Percentiles rank a stretch among this genome's conserved stretches.
Evolutionary conservation across 2,329 filamentous ascomycete genomes (phyloP).

Genomic region (Xylariaceae sp.): DNA sequence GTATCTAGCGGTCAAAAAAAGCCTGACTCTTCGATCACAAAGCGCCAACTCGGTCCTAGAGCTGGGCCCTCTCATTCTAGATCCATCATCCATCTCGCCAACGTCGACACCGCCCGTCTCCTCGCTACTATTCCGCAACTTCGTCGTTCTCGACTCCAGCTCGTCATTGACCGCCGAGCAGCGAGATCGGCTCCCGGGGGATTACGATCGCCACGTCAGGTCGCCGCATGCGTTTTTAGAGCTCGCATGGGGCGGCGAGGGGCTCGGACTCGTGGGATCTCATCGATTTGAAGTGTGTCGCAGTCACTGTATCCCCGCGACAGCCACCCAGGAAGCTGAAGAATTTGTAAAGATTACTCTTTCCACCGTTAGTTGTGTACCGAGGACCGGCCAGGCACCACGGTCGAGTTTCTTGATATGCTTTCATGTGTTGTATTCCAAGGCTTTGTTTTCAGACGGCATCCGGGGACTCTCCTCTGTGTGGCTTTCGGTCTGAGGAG

Average conservation of each 20-base stretch:
- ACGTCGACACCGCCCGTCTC: constrained; percentile 5
- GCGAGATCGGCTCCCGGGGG: constrained; percentile 2
- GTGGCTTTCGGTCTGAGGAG: too few species aligned
- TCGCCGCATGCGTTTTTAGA: constrained; percentile 7
- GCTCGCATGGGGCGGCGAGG: constrained; percentile 2
- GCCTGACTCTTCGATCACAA: neutral
- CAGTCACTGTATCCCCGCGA: neutral
- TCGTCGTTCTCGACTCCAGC: constrained; percentile 6
- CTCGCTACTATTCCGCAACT: constrained; percentile 6
- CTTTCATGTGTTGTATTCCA: constrained; percentile 7
- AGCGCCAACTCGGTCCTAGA: neutral
- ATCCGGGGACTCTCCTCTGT: neutral
- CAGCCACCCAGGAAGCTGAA: neutral
- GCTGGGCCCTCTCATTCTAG: neutral
- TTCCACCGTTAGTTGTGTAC: neutral
- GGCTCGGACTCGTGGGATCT: constrained; percentile 4
- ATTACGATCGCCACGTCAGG: constrained; percentile 2
- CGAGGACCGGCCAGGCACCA: constrained; percentile 1
- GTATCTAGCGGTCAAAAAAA: constrained; percentile 1
- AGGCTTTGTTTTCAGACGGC: constrained; percentile 6
- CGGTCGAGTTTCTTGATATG: neutral
- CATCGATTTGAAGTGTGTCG: constrained; percentile 10
- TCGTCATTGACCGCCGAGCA: neutral
- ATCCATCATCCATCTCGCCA: constrained; percentile 2
- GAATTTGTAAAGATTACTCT: constrained; percentile 6